phyloP scores from a whole-genome alignment of 257 asterid species.

The Scutellaria baicalensis region DNA sequence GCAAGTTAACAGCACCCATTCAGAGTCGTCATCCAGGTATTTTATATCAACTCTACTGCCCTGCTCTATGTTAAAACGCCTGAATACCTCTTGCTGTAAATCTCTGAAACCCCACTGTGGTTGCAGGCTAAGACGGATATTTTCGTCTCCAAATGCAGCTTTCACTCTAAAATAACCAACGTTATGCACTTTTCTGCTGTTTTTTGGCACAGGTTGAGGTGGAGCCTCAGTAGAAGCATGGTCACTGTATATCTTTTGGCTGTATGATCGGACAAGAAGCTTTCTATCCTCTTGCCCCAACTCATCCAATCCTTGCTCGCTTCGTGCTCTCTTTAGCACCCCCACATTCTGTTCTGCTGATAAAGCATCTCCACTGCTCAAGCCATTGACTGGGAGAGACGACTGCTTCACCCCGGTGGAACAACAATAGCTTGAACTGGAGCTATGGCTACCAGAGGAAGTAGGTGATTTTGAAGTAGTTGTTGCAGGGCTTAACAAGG shows the following conservation, averaged over 20 bases:
- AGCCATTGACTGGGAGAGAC: constrained; percentile 22
- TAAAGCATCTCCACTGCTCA: constrained; percentile 30
- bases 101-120: constrained; percentile 51
- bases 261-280: constrained; percentile 45
- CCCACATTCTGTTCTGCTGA: constrained; percentile 31
- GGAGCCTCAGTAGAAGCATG: constrained; percentile 31
- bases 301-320: constrained; percentile 48
- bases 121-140: constrained; percentile 58
- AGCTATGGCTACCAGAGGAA: constrained; percentile 65
- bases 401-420: constrained; percentile 50
- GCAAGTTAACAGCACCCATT: constrained; percentile 83
- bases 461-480: constrained; percentile 36
- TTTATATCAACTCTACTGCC: constrained; percentile 41
- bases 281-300: constrained; percentile 42
- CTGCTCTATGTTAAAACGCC: constrained; percentile 57
- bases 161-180: constrained; percentile 39
- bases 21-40: constrained; percentile 70
- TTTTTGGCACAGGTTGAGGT: constrained; percentile 32
- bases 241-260: constrained; percentile 42
- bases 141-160: constrained; percentile 67
- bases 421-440: constrained; percentile 56
- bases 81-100: constrained; percentile 40
- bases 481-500: constrained; percentile 36
- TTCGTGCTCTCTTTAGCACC: constrained; percentile 28
- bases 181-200: constrained; percentile 18